Base-by-base conservation (phyloP, 2,329 filamentous ascomycete genomes). In the Trichoderma sp. region DNA sequence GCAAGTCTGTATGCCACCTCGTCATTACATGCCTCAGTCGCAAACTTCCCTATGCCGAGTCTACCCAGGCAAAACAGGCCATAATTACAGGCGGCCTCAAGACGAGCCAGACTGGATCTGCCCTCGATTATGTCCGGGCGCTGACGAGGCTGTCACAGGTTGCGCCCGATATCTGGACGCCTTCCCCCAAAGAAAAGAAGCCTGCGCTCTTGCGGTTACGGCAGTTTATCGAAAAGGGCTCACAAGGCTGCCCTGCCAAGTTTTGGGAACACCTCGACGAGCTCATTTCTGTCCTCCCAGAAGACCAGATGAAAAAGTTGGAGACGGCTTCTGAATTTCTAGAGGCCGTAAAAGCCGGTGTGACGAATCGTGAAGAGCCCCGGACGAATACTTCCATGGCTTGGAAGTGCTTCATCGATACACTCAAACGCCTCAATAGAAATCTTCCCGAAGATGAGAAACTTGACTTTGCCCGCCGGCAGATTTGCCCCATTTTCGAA, bases 151-250 rank as follows among this genome's bases (percentile, higher is more conserved):
- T 97, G 66, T 95, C 94, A 0, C 80, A 82, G 34, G 77, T 78
- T 14, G 85, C 89, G 59, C 89, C 93, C 1, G 84, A 88, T 18
- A 83, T 94, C 11, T 99, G 96, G 96, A 90, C 89, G 1, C 83
- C 86, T 18, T 61, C 71, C 3, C 39, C 76, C 0, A 81, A 77
- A 16, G 81, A 81, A n/a, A 86, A 88, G 71, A 87, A 85, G 68
- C 80, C 85, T 1, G 83, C 87, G 0, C 72, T 86, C 1, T 81
- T 82, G 4, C 81, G 90, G 26, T 79, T 99, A 4, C 86, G 87
- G 60, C 83, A 88, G 10, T 96, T 96, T 73, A 82, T 98, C 7
- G 89, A 91, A 71, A 92, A 90, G 74, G 95, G 96, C 3, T 97
- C 95, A 0, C 92, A 97, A 75, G 87, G 89, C n/a, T 91, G 91